phyloP scores from a whole-genome alignment of 1,284 basidiomycete genomes.

The Sporisorium reilianum region DNA sequence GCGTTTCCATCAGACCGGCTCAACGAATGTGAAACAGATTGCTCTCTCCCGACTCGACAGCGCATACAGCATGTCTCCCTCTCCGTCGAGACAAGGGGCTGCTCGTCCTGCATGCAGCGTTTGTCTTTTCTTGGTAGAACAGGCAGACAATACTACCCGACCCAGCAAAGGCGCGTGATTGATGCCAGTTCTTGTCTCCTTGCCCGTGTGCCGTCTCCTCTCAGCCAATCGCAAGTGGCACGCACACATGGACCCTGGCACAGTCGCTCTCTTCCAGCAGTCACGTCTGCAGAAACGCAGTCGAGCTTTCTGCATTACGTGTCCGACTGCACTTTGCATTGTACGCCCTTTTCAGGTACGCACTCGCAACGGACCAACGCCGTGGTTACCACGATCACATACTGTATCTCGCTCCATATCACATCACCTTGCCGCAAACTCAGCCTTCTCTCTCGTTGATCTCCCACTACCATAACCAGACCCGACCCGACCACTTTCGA shows the following conservation, averaged over 20 bases:
- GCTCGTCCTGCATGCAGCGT: neutral
- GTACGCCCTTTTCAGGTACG: neutral
- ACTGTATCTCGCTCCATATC: neutral
- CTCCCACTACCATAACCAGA: neutral
- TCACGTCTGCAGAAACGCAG: neutral
- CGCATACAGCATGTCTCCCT: no score
- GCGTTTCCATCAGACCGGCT: no score
- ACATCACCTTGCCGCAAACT: no score
- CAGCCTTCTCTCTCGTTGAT: neutral
- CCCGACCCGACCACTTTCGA: neutral
- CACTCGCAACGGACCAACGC: no score
- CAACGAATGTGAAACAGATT: no score
- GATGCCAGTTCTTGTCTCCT: neutral
- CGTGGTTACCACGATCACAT: neutral
- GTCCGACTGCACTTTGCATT: neutral
- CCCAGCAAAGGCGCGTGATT: neutral
- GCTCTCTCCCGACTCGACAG: no score
- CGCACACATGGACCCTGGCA: neutral
- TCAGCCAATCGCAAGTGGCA: neutral
- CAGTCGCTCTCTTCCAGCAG: neutral
- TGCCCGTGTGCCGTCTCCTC: neutral
- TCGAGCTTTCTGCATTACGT: neutral
- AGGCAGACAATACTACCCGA: neutral
- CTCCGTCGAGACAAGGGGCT: no score
- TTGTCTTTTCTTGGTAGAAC: neutral